Conservation (phyloP, 2,329 filamentous ascomycete species). For the Hymenoscyphus fraxineus region DNA sequence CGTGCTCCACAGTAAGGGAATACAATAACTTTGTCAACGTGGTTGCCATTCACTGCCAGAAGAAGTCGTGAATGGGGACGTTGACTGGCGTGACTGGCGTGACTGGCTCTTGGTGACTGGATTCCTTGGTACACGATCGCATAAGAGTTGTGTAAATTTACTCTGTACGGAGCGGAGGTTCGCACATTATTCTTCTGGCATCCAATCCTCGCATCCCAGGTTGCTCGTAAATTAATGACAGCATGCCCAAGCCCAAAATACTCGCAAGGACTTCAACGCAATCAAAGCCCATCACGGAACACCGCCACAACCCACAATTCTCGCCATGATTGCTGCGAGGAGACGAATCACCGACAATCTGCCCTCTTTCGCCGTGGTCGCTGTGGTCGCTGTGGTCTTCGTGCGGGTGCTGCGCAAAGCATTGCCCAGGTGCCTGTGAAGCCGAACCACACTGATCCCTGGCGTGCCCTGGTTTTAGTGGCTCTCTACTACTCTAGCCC, state of each 20-base stretch:
- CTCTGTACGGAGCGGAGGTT: no score
- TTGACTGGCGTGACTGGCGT: no score
- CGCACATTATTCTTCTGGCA: background rate
- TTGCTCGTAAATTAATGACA: background rate
- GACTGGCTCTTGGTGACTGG: no score
- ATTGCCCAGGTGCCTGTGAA: no score
- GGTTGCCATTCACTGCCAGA: background rate
- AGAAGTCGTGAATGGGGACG: background rate
- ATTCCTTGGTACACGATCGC: no score
- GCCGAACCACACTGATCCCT: no score
- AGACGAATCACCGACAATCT: slow-evolving; percentile 1
- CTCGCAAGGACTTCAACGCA: background rate
- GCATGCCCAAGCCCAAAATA: background rate
- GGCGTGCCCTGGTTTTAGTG: background rate
- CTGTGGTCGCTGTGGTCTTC: background rate
- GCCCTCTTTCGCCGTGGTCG: background rate
- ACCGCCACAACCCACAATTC: background rate
- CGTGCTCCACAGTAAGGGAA: background rate
- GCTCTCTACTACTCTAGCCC: background rate
- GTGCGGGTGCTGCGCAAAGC: background rate
- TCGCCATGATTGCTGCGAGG: background rate
- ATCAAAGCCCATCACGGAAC: background rate
- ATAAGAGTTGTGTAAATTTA: no score
- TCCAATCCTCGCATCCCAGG: background rate
- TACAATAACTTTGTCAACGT: background rate